Percentiles rank a stretch among this genome's conserved stretches.
phyloP scores from a whole-genome alignment of 352 stramenopile genomes.

The Pythium guiyangense region DNA sequence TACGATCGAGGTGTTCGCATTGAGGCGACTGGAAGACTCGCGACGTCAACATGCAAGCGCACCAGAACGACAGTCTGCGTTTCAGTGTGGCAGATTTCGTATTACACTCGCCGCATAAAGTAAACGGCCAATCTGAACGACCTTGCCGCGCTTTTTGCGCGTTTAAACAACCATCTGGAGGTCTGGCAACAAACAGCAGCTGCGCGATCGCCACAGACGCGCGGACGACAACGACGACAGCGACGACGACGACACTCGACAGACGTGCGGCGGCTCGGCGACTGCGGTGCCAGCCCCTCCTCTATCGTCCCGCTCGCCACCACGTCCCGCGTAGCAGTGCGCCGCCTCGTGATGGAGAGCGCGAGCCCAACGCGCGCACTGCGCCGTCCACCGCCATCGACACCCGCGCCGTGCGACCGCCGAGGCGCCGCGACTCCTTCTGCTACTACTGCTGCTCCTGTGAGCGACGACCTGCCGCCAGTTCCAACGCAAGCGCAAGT shows the following conservation, averaged over 20 bases:
- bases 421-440: neutral
- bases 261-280: conserved; percentile 3
- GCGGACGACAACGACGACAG: neutral
- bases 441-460: conserved; percentile 1
- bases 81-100: too few relatives aligned
- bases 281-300: neutral
- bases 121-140: too few relatives aligned
- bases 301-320: conserved; percentile 1
- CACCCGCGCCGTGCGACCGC: too few relatives aligned
- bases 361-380: neutral
- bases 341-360: conserved; percentile 12
- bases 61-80: too few relatives aligned
- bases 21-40: too few relatives aligned
- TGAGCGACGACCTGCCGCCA: neutral
- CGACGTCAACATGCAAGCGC: too few relatives aligned
- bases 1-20: too few relatives aligned
- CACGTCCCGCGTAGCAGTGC: conserved; percentile 12
- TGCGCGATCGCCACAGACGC: neutral
- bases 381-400: neutral
- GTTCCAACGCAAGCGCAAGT: neutral
- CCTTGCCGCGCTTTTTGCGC: neutral
- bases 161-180: neutral
- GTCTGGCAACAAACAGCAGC: neutral
- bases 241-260: neutral
- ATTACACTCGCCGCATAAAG: too few relatives aligned